Evolutionary conservation across 768 basidiomycete genomes (phyloP).

Genomic region (Russula brevipes): DNA sequence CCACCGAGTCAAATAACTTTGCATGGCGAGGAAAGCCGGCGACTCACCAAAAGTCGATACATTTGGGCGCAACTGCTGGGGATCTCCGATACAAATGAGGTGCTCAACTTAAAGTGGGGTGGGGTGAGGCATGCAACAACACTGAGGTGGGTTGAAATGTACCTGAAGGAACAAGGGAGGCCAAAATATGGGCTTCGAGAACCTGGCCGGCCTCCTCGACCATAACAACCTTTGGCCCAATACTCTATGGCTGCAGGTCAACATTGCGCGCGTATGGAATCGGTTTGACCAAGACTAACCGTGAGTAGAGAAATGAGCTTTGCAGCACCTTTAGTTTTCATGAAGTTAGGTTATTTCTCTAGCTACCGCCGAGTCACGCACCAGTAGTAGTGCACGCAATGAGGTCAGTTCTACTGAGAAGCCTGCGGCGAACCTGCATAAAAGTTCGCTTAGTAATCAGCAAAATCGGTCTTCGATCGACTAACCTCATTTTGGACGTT

Average conservation of each 20-base stretch:
- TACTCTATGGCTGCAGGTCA: slow-evolving; percentile 37
- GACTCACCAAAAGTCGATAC: slow-evolving; percentile 55
- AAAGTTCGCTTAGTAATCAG: background rate
- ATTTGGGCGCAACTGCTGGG: slow-evolving; percentile 66
- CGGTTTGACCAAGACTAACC: slow-evolving; percentile 39
- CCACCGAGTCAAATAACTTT: background rate
- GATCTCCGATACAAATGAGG: slow-evolving; percentile 77
- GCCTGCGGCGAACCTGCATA: slow-evolving; percentile 47
- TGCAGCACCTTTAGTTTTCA: slow-evolving; percentile 49
- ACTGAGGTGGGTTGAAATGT: background rate
- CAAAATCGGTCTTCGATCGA: background rate
- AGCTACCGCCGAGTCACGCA: slow-evolving; percentile 27
- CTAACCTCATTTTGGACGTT: slow-evolving; percentile 53
- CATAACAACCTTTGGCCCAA: slow-evolving; percentile 56
- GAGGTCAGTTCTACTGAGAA: slow-evolving; percentile 53
- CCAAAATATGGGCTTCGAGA: slow-evolving; percentile 69
- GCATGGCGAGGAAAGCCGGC: background rate
- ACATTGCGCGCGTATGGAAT: background rate
- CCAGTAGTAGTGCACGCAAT: slow-evolving; percentile 78
- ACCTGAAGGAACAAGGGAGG: slow-evolving; percentile 49
- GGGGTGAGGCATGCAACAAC: background rate
- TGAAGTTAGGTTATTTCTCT: background rate
- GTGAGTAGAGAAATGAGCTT: slow-evolving; percentile 55
- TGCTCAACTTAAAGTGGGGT: slow-evolving; percentile 46
- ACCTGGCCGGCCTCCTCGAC: slow-evolving; percentile 84